Base-by-base conservation (phyloP, 306 rosid genomes). In the Quercus mongolica region DNA sequence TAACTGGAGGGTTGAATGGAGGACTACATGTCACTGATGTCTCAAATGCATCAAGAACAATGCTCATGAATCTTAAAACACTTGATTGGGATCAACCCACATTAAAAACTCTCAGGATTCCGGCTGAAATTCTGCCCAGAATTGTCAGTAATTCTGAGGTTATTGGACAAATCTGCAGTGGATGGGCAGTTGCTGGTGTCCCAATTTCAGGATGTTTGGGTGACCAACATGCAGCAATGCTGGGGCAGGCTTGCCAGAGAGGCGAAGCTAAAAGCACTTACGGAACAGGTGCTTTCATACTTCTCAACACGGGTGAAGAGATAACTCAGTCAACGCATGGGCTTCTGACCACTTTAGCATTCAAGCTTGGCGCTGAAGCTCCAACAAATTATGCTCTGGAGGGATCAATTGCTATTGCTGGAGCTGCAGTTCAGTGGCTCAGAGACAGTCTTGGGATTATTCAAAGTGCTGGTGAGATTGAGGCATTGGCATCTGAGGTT, bases 401-500 rank as follows among this genome's bases (percentile, higher is more conserved):
- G 81, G 98, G 99, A 73, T 95, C 98, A 0, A 94, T 95, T 76
- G 99, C 99, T 6, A 95, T 93, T 63, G 99, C 99, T 74, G 98
- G 98, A 57, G 99, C 99, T 54, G 99, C 98, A 20, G 98, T 95
- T 51, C 98, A 93, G 76, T 95, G 99, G 99, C 98, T 95, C 54
- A 87, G 98, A 78, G 98, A 95, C 70, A 11, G 91, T 78, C 97
- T 95, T 71, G 94, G 92, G 20, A n/a, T 95, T 58, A 91, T 95
- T 81, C 52, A 75, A 12, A 89, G 79, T 64, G 94, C 99, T 19
- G 15, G 74, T n/a, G 98, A 92, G 35, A 81, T 91, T 15, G 99
- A 95, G 88, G 79, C 56, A 5, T 80, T 93, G 78, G 98, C 99
- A 35, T 85, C 72, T 1, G 51, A 73, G 80, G 98, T 91, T 79